Evolutionary conservation across 2,329 filamentous ascomycete species (phyloP).

Genomic region (Penicillium brasilianum): DNA sequence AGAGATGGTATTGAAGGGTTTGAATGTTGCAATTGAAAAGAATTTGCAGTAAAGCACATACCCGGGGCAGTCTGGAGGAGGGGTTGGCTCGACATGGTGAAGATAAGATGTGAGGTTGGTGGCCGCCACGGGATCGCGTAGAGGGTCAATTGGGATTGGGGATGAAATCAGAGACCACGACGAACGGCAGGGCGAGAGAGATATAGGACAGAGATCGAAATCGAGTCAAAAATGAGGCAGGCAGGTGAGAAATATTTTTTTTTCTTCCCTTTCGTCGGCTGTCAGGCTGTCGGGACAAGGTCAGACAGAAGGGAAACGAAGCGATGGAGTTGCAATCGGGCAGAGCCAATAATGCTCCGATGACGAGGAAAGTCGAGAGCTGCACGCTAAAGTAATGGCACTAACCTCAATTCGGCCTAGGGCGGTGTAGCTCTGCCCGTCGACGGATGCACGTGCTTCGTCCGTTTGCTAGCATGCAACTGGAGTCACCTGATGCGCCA

Average conservation of each 20-base stretch:
- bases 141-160: neutral
- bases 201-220: no score
- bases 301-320: neutral
- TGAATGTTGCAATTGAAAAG: neutral
- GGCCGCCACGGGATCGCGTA: neutral
- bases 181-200: constrained; percentile 18
- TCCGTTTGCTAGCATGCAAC: constrained; percentile 20
- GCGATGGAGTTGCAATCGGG: neutral
- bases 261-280: neutral
- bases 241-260: neutral
- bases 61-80: constrained; percentile 92
- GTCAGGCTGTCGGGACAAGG: neutral
- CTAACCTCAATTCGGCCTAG: constrained; percentile 23
- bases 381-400: neutral
- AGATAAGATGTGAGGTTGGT: constrained; percentile 6
- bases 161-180: neutral
- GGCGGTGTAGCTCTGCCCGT: constrained; percentile 19
- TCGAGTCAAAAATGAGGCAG: neutral
- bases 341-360: constrained; percentile 20
- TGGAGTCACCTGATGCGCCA: constrained; percentile 11
- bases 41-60: constrained; percentile 50
- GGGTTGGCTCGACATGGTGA: constrained; percentile 89
- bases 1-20: neutral
- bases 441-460: constrained; percentile 24
- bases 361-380: constrained; percentile 21